phyloP scores from a whole-genome alignment of 352 stramenopile genomes.

The Peronospora farinosa region DNA sequence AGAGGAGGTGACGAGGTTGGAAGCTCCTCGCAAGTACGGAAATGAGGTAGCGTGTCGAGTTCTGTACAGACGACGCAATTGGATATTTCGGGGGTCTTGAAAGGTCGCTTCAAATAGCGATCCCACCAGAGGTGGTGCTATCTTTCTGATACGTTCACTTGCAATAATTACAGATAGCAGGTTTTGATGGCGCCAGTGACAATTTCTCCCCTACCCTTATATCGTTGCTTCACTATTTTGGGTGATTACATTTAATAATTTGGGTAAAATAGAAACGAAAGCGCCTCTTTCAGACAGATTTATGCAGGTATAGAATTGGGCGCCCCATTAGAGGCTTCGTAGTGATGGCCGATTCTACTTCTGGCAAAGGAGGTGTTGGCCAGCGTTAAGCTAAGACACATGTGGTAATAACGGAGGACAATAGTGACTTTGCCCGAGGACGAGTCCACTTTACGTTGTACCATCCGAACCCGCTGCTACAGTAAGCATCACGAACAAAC shows the following conservation, averaged over 20 bases:
- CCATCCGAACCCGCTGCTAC: no score
- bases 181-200: slow-evolving; percentile 17
- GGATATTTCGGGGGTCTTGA: slow-evolving; percentile 11
- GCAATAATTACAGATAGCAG: slow-evolving; percentile 1
- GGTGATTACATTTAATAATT: neutral
- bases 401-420: no score
- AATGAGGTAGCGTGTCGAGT: slow-evolving; percentile 21
- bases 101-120: slow-evolving; percentile 7
- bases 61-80: slow-evolving; percentile 17
- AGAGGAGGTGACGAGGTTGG: slow-evolving; percentile 1
- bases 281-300: no score
- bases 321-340: no score
- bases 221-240: slow-evolving; percentile 10
- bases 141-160: slow-evolving; percentile 7
- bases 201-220: slow-evolving; percentile 38
- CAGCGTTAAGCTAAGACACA: no score
- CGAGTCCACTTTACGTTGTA: no score
- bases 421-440: no score
- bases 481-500: no score
- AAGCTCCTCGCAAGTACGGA: slow-evolving; percentile 25
- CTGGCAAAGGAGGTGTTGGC: no score
- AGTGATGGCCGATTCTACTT: no score
- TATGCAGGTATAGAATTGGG: no score
- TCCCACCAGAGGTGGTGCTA: neutral
- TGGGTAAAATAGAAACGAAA: neutral